Percentiles rank a stretch among this genome's conserved stretches.
Conservation (phyloP, 208 protist species). For the Leishmania guyanensis region DNA sequence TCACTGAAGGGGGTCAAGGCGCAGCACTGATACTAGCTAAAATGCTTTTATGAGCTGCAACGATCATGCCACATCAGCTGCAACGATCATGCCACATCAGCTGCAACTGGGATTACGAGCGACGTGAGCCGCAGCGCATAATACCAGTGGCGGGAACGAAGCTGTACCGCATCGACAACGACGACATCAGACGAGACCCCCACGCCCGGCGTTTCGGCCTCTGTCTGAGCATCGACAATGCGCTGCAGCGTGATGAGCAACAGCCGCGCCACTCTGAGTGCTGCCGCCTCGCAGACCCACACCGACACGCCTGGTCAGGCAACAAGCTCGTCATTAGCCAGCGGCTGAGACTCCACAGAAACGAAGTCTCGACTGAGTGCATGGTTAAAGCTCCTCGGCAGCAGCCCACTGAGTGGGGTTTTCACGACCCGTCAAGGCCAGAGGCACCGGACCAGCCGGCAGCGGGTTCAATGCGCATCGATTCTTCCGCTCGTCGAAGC, state of each 20-base stretch:
- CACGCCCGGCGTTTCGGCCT: slow-evolving; percentile 12
- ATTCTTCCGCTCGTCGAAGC: neutral
- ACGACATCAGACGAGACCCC: slow-evolving; percentile 12
- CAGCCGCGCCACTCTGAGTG: neutral
- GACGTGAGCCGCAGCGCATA: slow-evolving; percentile 12
- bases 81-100: neutral
- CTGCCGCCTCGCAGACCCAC: slow-evolving; percentile 11
- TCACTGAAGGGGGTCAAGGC: slow-evolving; percentile 17
- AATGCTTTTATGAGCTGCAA: slow-evolving; percentile 9
- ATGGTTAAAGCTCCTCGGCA: slow-evolving; percentile 21
- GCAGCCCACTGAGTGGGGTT: slow-evolving; percentile 4
- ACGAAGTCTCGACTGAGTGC: slow-evolving; percentile 11
- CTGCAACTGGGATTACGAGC: neutral
- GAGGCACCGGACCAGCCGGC: neutral
- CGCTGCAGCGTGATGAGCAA: slow-evolving; percentile 8
- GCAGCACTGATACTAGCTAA: slow-evolving; percentile 10
- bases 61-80: neutral
- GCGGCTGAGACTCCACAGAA: neutral
- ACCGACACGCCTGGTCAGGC: neutral
- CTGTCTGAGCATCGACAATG: slow-evolving; percentile 10
- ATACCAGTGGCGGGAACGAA: slow-evolving; percentile 2
- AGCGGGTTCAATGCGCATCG: slow-evolving; percentile 3
- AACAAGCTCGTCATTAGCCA: slow-evolving; percentile 10
- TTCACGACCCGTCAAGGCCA: neutral
- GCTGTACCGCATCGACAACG: slow-evolving; percentile 1